Evolutionary conservation across 305 asterid genomes (phyloP).

Genomic region (Plantago coronopus): DNA sequence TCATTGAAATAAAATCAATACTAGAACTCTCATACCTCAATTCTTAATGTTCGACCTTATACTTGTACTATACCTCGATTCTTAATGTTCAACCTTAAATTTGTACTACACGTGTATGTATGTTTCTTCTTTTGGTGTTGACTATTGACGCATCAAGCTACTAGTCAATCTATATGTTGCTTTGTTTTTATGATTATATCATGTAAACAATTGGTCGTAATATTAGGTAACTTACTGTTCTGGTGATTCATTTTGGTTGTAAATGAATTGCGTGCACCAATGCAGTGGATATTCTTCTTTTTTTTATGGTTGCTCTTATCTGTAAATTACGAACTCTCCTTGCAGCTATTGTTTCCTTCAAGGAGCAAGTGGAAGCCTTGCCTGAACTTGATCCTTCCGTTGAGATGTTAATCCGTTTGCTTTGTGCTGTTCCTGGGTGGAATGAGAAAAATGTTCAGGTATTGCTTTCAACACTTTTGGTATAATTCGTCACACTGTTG

Average conservation of each 20-base stretch:
- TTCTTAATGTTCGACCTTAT: too few relatives aligned
- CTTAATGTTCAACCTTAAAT: neutral
- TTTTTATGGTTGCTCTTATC: neutral
- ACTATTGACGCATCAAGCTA: neutral
- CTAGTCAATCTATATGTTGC: neutral
- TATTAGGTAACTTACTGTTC: neutral
- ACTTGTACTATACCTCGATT: too few relatives aligned
- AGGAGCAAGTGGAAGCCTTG: conserved; percentile 84
- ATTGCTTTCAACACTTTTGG: conserved; percentile 11
- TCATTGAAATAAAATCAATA: too few relatives aligned
- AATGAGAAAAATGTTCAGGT: conserved; percentile 99
- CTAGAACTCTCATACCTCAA: too few relatives aligned
- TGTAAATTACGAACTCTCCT: neutral
- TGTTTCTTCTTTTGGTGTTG: conserved; percentile 1
- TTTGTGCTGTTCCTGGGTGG: conserved; percentile 96
- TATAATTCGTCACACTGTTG: conserved; percentile 14
- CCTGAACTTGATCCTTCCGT: conserved; percentile 62
- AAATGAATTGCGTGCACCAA: neutral
- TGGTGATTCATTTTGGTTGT: neutral
- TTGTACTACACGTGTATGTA: neutral
- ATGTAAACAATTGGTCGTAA: neutral
- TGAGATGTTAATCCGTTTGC: conserved; percentile 83
- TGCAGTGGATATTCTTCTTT: conserved; percentile 14
- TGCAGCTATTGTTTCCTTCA: conserved; percentile 88
- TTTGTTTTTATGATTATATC: neutral